phyloP scores from a whole-genome alignment of 176 grass and related monocot genomes.

The Triticum urartu region DNA sequence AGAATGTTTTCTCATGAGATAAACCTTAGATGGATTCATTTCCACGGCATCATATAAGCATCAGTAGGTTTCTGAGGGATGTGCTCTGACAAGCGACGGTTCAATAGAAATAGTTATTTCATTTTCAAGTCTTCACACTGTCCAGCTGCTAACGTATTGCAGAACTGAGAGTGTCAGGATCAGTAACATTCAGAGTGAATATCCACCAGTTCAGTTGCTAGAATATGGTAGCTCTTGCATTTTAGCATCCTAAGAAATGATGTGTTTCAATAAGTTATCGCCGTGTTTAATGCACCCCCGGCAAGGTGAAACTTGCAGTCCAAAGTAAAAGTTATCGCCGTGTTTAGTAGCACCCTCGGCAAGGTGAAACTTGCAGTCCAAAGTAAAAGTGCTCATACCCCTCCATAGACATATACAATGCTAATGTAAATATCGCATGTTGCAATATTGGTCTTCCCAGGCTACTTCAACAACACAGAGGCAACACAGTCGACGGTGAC shows the following conservation, averaged over 20 bases:
- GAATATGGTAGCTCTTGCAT: not conserved
- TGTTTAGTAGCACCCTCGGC: too few relatives aligned
- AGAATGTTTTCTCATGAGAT: not conserved
- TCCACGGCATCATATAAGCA: not conserved
- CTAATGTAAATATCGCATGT: not conserved
- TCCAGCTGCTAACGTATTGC: not conserved
- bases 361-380: too few relatives aligned
- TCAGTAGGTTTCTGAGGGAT: not conserved
- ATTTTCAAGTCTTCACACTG: not conserved
- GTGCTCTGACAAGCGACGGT: not conserved
- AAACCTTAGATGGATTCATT: not conserved
- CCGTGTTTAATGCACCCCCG: not conserved
- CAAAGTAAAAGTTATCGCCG: not conserved
- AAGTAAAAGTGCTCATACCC: not conserved
- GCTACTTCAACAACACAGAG: constrained; percentile 80
- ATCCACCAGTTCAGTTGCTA: not conserved
- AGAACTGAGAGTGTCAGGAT: not conserved
- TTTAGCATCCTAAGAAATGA: not conserved
- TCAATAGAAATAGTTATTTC: not conserved
- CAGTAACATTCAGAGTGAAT: not conserved
- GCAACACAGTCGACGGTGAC: constrained; percentile 69
- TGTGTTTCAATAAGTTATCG: not conserved
- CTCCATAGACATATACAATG: not conserved
- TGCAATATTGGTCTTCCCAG: constrained; percentile 39
- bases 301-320: not conserved